A percentile compares a stretch with the other conserved stretches of the same genome.
phyloP scores from a whole-genome alignment of 2,329 filamentous ascomycete genomes.

The Bipolaris victoriae region DNA sequence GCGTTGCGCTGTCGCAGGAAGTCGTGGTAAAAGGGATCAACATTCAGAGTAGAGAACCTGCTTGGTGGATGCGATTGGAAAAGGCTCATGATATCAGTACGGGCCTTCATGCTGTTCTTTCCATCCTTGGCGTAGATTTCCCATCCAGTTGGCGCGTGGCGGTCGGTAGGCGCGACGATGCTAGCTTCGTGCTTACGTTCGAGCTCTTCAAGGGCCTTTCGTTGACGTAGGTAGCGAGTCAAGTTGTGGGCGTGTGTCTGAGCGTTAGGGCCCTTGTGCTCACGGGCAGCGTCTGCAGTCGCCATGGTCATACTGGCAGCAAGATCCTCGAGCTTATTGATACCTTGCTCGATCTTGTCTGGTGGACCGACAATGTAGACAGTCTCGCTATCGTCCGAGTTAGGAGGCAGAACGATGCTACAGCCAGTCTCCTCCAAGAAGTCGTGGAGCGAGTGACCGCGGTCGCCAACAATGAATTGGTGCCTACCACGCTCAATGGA shows the following conservation, averaged over 20 bases:
- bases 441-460: conserved; percentile 78
- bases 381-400: conserved; percentile 77
- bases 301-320: conserved; percentile 86
- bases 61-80: conserved; percentile 76
- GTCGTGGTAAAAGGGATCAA: conserved; percentile 81
- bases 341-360: conserved; percentile 73
- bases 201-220: conserved; percentile 79
- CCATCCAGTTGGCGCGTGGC: conserved; percentile 77
- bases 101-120: conserved; percentile 79
- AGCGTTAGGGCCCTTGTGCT: conserved; percentile 76
- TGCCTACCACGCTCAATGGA: conserved; percentile 86
- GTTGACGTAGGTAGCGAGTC: conserved; percentile 84
- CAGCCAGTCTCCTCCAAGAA: conserved; percentile 93
- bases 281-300: conserved; percentile 79
- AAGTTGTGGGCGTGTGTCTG: conserved; percentile 82
- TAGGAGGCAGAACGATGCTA: conserved; percentile 78
- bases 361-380: conserved; percentile 84
- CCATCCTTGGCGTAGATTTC: conserved; percentile 86
- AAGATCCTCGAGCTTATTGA: conserved; percentile 85
- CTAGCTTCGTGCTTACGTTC: conserved; percentile 82
- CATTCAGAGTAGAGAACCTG: conserved; percentile 68
- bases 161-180: conserved; percentile 77
- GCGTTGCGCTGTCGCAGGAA: conserved; percentile 71
- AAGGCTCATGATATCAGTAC: conserved; percentile 75
- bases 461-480: conserved; percentile 91